phyloP scores from a whole-genome alignment of 371 early-diverging fungal genomes.

The Mucor mucedo region DNA sequence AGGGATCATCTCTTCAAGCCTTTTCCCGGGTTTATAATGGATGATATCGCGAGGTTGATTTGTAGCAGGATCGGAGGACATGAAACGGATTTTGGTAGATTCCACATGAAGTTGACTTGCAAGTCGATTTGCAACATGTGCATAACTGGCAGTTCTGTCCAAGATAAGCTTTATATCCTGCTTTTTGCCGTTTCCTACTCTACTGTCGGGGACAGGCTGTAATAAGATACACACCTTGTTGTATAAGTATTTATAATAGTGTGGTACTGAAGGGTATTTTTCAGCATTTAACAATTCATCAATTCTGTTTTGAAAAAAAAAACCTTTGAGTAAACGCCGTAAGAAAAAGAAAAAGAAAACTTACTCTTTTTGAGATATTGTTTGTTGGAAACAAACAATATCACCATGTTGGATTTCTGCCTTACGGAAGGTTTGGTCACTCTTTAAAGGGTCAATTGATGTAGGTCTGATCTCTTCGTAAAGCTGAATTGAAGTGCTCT shows the following conservation, averaged over 20 bases:
- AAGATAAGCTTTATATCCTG: constrained; percentile 24
- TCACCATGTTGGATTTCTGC: constrained; percentile 87
- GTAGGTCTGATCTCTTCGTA: constrained; percentile 80
- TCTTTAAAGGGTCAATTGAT: constrained; percentile 73
- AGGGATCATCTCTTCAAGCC: constrained; percentile 29
- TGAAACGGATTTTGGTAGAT: constrained; percentile 26
- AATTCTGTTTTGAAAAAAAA: constrained; percentile 12
- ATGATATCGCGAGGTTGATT: constrained; percentile 26
- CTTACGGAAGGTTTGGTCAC: constrained; percentile 61
- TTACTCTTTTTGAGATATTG: constrained; percentile 63
- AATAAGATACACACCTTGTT: constrained; percentile 72
- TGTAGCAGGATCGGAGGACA: constrained; percentile 24
- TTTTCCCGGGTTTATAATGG: constrained; percentile 20
- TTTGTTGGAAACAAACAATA: constrained; percentile 82
- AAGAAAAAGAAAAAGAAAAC: constrained; percentile 7
- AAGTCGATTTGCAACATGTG: constrained; percentile 9
- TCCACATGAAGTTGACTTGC: constrained; percentile 25
- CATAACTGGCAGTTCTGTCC: constrained; percentile 22
- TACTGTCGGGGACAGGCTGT: constrained; percentile 52
- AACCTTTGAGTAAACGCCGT: not conserved
- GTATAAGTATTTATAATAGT: constrained; percentile 72
- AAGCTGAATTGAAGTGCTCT: constrained; percentile 24
- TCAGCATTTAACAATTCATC: constrained; percentile 26
- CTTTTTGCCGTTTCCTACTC: constrained; percentile 3
- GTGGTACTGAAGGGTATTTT: constrained; percentile 53